These are phyloP conservation scores for Atkinsonella hypoxylon DNA, from an alignment of 2,329 filamentous ascomycete genomes.

Conservation along the genomic window DNA sequence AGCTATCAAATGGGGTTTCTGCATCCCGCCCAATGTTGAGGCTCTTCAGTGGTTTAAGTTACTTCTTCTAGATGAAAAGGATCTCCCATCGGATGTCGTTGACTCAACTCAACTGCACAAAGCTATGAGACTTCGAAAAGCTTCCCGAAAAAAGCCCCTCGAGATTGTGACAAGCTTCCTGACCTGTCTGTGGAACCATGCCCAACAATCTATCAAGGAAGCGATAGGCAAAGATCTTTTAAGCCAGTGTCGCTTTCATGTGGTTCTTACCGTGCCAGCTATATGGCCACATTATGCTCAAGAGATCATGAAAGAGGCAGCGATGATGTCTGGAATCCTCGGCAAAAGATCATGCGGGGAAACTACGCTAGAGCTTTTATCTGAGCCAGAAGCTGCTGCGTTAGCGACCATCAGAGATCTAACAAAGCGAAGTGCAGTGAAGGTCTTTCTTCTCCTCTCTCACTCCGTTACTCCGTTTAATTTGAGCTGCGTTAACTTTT, in stretches of 20 bases:
- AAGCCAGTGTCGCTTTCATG: slow-evolving; percentile 16
- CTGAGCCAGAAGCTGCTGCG: slow-evolving; percentile 34
- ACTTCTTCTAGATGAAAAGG: slow-evolving; percentile 20
- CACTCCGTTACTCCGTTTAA: background rate
- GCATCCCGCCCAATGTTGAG: slow-evolving; percentile 11
- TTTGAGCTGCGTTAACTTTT: background rate
- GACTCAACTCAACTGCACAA: slow-evolving; percentile 12
- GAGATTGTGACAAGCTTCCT: slow-evolving; percentile 23
- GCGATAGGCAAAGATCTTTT: slow-evolving; percentile 14
- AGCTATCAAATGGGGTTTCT: slow-evolving; percentile 20
- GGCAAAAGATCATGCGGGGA: slow-evolving; percentile 11
- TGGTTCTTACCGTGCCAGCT: slow-evolving; percentile 32
- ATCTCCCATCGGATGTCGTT: slow-evolving; percentile 15
- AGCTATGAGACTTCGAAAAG: background rate
- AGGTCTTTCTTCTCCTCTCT: too few species aligned
- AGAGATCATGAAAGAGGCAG: slow-evolving; percentile 24
- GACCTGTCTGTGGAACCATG: slow-evolving; percentile 21
- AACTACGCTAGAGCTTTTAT: slow-evolving; percentile 23
- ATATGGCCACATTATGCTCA: slow-evolving; percentile 32
- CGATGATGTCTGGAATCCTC: slow-evolving; percentile 24
- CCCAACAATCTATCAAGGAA: slow-evolving; percentile 14
- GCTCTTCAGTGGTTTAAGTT: slow-evolving; percentile 31
- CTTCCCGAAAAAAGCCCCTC: slow-evolving; percentile 11
- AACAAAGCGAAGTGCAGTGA: slow-evolving; percentile 10
- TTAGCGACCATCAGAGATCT: slow-evolving; percentile 23